phyloP scores from a whole-genome alignment of 495 filamentous ascomycete species.

The Trichoderma orchidacearum region DNA sequence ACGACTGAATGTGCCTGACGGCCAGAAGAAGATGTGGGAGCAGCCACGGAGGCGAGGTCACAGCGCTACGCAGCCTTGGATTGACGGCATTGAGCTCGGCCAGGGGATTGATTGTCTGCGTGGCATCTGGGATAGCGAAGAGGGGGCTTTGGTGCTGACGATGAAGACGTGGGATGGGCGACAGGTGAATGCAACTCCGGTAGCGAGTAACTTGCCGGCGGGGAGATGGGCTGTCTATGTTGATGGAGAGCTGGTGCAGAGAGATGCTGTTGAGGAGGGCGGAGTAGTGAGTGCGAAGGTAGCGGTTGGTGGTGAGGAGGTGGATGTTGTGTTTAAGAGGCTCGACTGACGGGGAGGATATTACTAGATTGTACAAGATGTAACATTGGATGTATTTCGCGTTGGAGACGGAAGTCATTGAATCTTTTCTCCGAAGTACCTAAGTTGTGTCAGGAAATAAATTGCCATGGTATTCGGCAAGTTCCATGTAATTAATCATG shows the following conservation, averaged over 20 bases:
- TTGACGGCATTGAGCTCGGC: constrained; percentile 14
- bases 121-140: constrained; percentile 17
- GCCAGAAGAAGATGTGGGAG: constrained; percentile 24
- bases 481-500: no score
- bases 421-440: no score
- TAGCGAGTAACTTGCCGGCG: constrained; percentile 6
- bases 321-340: background rate
- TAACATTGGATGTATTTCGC: no score
- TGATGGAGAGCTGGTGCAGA: constrained; percentile 4
- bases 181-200: constrained; percentile 4
- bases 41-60: constrained; percentile 15
- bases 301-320: background rate
- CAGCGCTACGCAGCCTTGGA: constrained; percentile 9
- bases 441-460: no score
- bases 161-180: constrained; percentile 17
- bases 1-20: constrained; percentile 19
- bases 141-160: constrained; percentile 14
- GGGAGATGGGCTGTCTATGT: constrained; percentile 9
- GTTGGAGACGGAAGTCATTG: no score
- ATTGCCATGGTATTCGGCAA: no score
- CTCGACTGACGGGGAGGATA: background rate
- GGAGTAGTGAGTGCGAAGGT: background rate
- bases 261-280: background rate
- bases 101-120: constrained; percentile 21
- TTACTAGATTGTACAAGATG: background rate